Base-by-base conservation (phyloP, 345 rosid species). In the Murraya koenigii region DNA sequence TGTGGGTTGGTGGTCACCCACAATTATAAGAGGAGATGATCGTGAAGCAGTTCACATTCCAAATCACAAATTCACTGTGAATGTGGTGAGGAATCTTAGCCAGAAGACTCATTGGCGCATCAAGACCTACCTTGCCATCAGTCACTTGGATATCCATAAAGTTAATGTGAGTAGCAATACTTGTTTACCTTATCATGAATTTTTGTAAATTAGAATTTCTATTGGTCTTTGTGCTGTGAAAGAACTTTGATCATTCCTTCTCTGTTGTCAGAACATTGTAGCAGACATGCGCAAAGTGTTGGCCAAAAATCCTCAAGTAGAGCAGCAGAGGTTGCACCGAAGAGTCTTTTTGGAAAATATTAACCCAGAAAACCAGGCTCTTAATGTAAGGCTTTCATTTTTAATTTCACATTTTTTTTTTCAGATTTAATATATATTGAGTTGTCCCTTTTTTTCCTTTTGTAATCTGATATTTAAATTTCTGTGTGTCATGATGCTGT, bases 1-100 rank as follows among this genome's bases (percentile, higher is more conserved):
- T 55, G 98, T 95, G 26, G 98, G 99, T 75, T 95, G 99, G 97
- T 95, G 99, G 99, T 93, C 98, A 52, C 98, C 98, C 61, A 95
- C 99, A 78, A 78, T 95, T 73, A 89, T 95, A 85, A 90, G 98
- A 84, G 99, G 95, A 64, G 98, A 95, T 81, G 97, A 95, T 82
- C 97, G 97, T 49, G 99, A 95, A 86, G 98, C 97, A 60, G 88
- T 93, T 81, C 98, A 95, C 83, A 95, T 95, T 83, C 99, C 99
- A 35, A 95, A 95, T 90, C 98, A 93, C 80, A 89, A 92, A 78
- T 95, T 95, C 71, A 90, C 90, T 22, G 89, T 93, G 8, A 95
- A 85, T 80, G 88, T 95, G 59, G 97, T 95, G 84, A 95, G 98
- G 82, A 95, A 95, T 86, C 95, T 95, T 38, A 95, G 87, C 86